Percentiles rank a stretch among this genome's conserved stretches.
Evolutionary conservation across 345 rosid species (phyloP).

Genomic region (Heritiera fomes): DNA sequence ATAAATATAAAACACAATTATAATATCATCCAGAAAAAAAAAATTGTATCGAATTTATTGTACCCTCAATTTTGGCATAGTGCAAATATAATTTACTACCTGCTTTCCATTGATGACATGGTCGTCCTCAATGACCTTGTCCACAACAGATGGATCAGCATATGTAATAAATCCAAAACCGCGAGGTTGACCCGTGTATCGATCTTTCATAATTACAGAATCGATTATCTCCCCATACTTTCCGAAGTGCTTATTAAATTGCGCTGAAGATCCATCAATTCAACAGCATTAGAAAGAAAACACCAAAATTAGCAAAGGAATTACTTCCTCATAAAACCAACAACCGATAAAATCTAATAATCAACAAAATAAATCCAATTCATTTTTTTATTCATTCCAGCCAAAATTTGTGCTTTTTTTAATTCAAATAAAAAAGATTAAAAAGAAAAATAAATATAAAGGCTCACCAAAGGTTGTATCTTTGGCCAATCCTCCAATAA

Average conservation of each 20-base stretch:
- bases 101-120: constrained; percentile 54
- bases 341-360: neutral
- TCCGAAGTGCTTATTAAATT: constrained; percentile 74
- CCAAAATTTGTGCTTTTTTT: neutral
- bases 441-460: neutral
- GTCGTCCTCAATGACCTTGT: constrained; percentile 63
- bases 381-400: neutral
- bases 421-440: neutral
- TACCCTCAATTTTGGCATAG: neutral
- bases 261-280: constrained; percentile 39
- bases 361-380: neutral
- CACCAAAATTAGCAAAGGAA: neutral
- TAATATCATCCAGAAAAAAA: neutral
- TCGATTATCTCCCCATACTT: constrained; percentile 85
- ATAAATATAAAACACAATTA: neutral
- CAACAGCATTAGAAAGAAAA: neutral
- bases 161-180: constrained; percentile 92
- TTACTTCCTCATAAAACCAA: neutral
- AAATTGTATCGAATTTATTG: neutral
- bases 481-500: constrained; percentile 81
- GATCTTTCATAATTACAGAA: constrained; percentile 91
- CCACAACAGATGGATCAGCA: constrained; percentile 84
- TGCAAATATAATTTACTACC: constrained; percentile 50
- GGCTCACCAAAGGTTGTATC: constrained; percentile 61
- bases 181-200: constrained; percentile 77